A percentile compares a stretch with the other conserved stretches of the same genome.
phyloP scores from a whole-genome alignment of 352 stramenopile genomes.

The Pythium chondricola region DNA sequence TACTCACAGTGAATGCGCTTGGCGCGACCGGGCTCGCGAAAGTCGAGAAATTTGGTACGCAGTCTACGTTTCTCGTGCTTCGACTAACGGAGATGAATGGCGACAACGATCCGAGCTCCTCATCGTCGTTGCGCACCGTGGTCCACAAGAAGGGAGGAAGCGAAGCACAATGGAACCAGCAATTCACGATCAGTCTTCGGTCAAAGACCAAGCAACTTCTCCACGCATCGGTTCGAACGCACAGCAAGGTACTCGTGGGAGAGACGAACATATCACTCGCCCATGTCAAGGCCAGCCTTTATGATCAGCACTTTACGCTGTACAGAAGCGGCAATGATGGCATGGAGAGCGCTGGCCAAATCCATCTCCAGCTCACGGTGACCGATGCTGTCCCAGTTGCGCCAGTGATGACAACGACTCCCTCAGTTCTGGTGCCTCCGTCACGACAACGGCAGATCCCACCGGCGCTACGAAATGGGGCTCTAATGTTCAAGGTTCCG shows the following conservation, averaged over 20 bases:
- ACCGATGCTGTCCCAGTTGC: conserved; percentile 18
- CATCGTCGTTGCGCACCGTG: conserved; percentile 39
- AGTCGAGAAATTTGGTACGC: conserved; percentile 70
- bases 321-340: conserved; percentile 18
- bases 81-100: conserved; percentile 22
- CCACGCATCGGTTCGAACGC: conserved; percentile 48
- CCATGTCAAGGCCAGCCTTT: conserved; percentile 37
- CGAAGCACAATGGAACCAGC: conserved; percentile 80
- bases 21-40: conserved; percentile 51
- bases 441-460: conserved; percentile 22
- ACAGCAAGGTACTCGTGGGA: conserved; percentile 61
- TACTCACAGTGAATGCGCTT: conserved; percentile 55
- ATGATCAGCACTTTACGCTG: conserved; percentile 65
- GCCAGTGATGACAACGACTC: neutral
- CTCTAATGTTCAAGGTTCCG: conserved; percentile 74
- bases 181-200: conserved; percentile 49
- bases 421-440: neutral
- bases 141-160: conserved; percentile 79
- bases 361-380: conserved; percentile 73
- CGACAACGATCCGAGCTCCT: conserved; percentile 9
- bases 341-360: conserved; percentile 26
- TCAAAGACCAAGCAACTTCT: conserved; percentile 52
- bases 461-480: conserved; percentile 39
- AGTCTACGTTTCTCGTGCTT: conserved; percentile 69
- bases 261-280: conserved; percentile 41